Conservation (phyloP, 2,329 filamentous ascomycete species). For the Colletotrichum lentis region DNA sequence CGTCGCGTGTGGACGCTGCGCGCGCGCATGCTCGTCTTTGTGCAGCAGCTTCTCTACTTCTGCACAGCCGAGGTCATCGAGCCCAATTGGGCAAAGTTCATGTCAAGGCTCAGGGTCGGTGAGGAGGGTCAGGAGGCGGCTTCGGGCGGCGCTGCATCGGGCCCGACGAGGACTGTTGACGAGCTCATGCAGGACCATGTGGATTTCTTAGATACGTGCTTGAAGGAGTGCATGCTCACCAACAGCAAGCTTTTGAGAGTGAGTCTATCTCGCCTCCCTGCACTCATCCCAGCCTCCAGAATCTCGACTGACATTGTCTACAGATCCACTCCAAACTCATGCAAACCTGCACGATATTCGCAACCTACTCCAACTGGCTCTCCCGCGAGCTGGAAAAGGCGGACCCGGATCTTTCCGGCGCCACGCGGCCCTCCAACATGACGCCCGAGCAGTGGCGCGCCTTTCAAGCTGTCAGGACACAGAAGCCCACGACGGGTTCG, state of each 20-base stretch:
- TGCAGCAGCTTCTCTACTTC: constrained; percentile 96
- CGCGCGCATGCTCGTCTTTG: constrained; percentile 94
- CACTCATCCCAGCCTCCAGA: background rate
- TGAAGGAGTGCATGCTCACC: constrained; percentile 99
- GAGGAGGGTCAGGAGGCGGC: constrained; percentile 49
- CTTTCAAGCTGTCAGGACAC: constrained; percentile 60
- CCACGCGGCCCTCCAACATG: constrained; percentile 66
- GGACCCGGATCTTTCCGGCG: constrained; percentile 77
- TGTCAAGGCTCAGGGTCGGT: constrained; percentile 79
- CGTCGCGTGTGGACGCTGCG: constrained; percentile 89
- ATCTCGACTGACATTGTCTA: constrained; percentile 37
- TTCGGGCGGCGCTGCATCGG: constrained; percentile 43
- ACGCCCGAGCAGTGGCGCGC: constrained; percentile 67
- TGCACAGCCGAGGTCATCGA: constrained; percentile 97
- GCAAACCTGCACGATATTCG: constrained; percentile 94
- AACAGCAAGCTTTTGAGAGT: constrained; percentile 94
- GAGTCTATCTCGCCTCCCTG: constrained; percentile 45
- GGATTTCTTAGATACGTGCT: constrained; percentile 94
- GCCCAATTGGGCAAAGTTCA: constrained; percentile 94
- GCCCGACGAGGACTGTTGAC: constrained; percentile 78
- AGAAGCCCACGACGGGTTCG: constrained; percentile 48
- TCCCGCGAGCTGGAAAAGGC: constrained; percentile 84
- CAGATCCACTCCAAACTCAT: constrained; percentile 98
- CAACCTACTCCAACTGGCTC: constrained; percentile 86
- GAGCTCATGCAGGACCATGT: constrained; percentile 99